Percentiles rank a stretch among this genome's conserved stretches.
phyloP scores from a whole-genome alignment of 164 flowering plant genomes.

The Protea cynaroides region DNA sequence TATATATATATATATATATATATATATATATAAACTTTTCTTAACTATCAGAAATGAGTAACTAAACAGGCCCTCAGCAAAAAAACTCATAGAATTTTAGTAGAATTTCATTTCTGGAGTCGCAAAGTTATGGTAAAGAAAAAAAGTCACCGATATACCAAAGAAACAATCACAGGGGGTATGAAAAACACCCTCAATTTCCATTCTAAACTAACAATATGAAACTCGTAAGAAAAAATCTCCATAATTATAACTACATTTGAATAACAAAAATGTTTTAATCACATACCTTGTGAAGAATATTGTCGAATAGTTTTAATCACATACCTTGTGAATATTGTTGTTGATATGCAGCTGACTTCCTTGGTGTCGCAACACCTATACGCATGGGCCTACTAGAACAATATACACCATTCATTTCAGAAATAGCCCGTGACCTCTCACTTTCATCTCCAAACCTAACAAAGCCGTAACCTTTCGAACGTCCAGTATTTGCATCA shows the following conservation, averaged over 20 bases:
- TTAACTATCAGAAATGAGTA: too few species aligned
- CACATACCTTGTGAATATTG: slow-evolving; percentile 63
- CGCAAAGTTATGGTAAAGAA: too few species aligned
- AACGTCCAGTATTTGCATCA: slow-evolving; percentile 92
- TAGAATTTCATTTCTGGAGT: too few species aligned
- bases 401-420: slow-evolving; percentile 90
- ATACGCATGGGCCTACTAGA: slow-evolving; percentile 95
- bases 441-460: slow-evolving; percentile 95
- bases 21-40: too few species aligned
- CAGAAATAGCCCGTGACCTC: slow-evolving; percentile 74
- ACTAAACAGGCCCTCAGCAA: too few species aligned
- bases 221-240: background rate
- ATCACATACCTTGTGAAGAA: slow-evolving; percentile 56
- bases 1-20: too few species aligned
- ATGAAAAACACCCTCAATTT: too few species aligned
- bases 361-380: slow-evolving; percentile 90
- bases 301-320: slow-evolving; percentile 46
- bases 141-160: too few species aligned
- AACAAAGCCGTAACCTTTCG: slow-evolving; percentile 96
- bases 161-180: too few species aligned
- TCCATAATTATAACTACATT: background rate
- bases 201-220: background rate
- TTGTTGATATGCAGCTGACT: slow-evolving; percentile 75
- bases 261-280: background rate
- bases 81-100: too few species aligned